Evolutionary conservation across 2,329 filamentous ascomycete genomes (phyloP), one percentile per base, ranked within the genome.

Genomic region (Cyphellophora europaea): DNA sequence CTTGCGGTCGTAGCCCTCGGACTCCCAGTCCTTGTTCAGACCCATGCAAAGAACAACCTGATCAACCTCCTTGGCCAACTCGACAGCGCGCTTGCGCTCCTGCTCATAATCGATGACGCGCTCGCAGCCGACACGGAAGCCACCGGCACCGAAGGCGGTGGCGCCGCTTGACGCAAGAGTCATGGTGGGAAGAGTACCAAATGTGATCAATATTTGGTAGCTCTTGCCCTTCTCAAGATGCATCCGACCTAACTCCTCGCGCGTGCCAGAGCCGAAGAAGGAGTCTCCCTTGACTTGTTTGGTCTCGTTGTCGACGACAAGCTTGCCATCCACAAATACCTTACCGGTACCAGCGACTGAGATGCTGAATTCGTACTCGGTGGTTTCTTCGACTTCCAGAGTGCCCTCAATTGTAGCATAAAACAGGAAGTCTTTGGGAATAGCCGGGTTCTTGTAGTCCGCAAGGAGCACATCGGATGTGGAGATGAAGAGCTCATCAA

Each of bases 1-100:
- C 8, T 62, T 58, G 36, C 74, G 68, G 47, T 77, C 73, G 25
- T 73, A 67, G 19, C 82, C 82, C 60, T 88, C 83, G 0, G 78
- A 79, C 55, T 89, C 84, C 81, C 82, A 89, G 51, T 89, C 82
- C 23, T 72, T 72, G 50, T 87, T 88, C 31, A 91, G 69, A 2
- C 85, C 85, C 2, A 78, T 79, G 51, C 83, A 82, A 35, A 91
- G 66, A 42, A 91, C 70, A 31, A 88, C 84, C 51, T 88, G 80
- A 37, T 89, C 82, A 2, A 79, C 78, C 27, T 72, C 67, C 52
- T 69, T 71, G 18, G 85, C 85, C 5, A 82, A 64, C 17, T 71
- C 65, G 1, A 81, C 79, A 1, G 84, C 82, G 41, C 77, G 68
- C 32, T 70, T 60, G 37, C 87, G 76, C 50, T 79, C 73, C 11